phyloP scores from a whole-genome alignment of 2,329 filamentous ascomycete species.

The Aspergillus clavatus region DNA sequence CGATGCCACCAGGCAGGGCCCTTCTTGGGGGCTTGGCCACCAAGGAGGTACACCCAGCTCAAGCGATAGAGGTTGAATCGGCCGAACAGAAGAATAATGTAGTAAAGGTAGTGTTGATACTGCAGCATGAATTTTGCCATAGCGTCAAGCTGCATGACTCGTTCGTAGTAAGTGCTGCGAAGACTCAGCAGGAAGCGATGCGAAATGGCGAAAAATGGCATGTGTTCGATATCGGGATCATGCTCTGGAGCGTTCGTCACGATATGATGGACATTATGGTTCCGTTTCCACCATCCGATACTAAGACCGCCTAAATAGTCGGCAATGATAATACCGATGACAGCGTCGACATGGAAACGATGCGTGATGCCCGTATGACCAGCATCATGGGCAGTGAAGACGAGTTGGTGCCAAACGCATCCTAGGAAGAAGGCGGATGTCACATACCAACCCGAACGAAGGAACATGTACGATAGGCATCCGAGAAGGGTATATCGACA shows the following conservation, averaged over 20 bases:
- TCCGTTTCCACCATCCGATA: constrained; percentile 94
- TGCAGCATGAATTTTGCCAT: constrained; percentile 65
- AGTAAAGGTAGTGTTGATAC: constrained; percentile 80
- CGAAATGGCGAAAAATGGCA: constrained; percentile 83
- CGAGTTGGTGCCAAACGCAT: constrained; percentile 86
- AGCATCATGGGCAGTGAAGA: constrained; percentile 91
- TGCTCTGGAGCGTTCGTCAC: constrained; percentile 94
- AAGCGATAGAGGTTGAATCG: constrained; percentile 83
- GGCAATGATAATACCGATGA: constrained; percentile 84
- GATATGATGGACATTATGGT: constrained; percentile 94
- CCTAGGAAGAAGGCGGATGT: constrained; percentile 72
- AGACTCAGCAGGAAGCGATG: constrained; percentile 72
- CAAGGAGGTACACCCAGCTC: constrained; percentile 71
- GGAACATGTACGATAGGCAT: constrained; percentile 54
- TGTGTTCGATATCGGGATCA: constrained; percentile 89
- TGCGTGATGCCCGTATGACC: constrained; percentile 98
- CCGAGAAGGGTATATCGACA: constrained; percentile 68
- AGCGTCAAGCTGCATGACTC: constrained; percentile 70
- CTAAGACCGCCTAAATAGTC: constrained; percentile 87
- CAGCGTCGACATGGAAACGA: constrained; percentile 72
- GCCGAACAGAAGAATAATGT: constrained; percentile 72
- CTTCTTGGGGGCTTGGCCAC: constrained; percentile 64
- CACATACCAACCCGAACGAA: constrained; percentile 62
- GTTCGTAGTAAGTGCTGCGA: constrained; percentile 77
- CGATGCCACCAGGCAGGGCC: constrained; percentile 80